A percentile compares a stretch with the other conserved stretches of the same genome.
Conservation (phyloP, 1,284 basidiomycete genomes). For the Rhodotorula sp. region DNA sequence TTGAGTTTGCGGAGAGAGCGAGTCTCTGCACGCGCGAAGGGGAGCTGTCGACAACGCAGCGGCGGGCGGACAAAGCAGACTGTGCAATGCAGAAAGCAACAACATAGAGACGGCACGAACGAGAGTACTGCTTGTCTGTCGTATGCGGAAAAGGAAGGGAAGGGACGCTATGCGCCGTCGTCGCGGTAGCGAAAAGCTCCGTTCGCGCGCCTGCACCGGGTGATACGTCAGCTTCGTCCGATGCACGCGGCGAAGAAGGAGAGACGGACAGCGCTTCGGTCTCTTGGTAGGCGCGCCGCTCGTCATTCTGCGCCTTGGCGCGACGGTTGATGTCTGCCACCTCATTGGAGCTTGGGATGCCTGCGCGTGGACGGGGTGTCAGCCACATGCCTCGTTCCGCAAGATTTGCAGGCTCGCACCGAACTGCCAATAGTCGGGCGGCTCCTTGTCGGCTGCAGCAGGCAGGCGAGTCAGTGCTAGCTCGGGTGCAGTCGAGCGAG, state of each 20-base stretch:
- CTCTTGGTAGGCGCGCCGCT: conserved; percentile 63
- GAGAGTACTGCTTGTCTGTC: too few species aligned
- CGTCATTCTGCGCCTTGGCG: conserved; percentile 63
- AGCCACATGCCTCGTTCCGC: neutral
- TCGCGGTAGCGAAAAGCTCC: conserved; percentile 23
- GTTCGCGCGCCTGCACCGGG: neutral
- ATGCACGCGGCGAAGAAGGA: too few species aligned
- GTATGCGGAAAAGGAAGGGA: neutral
- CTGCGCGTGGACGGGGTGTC: conserved; percentile 41
- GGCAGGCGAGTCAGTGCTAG: conserved; percentile 52
- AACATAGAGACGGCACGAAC: too few species aligned
- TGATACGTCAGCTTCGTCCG: too few species aligned
- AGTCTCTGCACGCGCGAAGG: too few species aligned
- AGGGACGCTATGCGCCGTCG: neutral
- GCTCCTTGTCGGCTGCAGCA: conserved; percentile 67
- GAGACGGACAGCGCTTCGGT: conserved; percentile 58
- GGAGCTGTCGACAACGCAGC: too few species aligned
- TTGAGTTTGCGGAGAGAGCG: too few species aligned
- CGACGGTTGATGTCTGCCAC: conserved; percentile 68
- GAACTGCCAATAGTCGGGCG: conserved; percentile 73
- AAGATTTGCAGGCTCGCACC: conserved; percentile 9
- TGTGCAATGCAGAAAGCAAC: too few species aligned
- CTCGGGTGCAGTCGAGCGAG: conserved; percentile 9
- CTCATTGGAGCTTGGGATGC: conserved; percentile 81
- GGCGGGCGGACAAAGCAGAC: too few species aligned